These are phyloP conservation scores for Litsea cubeba DNA, from an alignment of 164 flowering plant genomes.

Conservation along the genomic window DNA sequence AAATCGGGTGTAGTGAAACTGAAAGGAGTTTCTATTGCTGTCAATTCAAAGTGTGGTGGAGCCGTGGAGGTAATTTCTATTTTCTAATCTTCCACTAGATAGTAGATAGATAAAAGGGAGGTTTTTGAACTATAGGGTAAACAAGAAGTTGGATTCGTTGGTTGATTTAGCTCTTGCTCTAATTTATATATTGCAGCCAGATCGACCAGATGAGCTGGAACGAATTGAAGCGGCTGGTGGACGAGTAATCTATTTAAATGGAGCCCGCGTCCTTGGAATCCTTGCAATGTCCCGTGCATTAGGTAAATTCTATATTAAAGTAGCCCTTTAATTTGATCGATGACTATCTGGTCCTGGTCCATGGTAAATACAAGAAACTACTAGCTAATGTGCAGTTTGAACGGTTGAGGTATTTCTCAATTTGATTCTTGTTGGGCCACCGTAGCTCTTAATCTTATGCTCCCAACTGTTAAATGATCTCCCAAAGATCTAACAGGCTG, in stretches of 20 bases:
- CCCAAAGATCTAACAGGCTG: not conserved
- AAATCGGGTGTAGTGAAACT: too few relatives aligned
- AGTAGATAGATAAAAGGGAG: too few relatives aligned
- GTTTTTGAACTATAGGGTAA: too few relatives aligned
- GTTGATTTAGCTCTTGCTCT: not conserved
- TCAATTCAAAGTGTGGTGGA: too few relatives aligned
- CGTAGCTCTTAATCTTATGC: not conserved
- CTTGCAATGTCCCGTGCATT: slow-evolving; percentile 55
- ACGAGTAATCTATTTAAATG: slow-evolving; percentile 35
- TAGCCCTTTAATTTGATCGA: not conserved
- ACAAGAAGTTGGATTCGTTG: too few relatives aligned
- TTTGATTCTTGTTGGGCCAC: not conserved
- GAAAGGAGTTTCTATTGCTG: too few relatives aligned
- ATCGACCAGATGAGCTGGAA: slow-evolving; percentile 44
- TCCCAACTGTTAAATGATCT: not conserved
- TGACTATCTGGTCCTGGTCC: not conserved
- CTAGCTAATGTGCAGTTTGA: not conserved
- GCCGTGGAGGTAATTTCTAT: too few relatives aligned
- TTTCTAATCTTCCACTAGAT: too few relatives aligned
- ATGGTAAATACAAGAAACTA: not conserved
- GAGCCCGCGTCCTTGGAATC: slow-evolving; percentile 51
- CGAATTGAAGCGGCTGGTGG: slow-evolving; percentile 46
- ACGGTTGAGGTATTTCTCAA: not conserved
- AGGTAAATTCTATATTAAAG: slow-evolving; percentile 23
- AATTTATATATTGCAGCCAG: slow-evolving; percentile 30